A percentile compares a stretch with the other conserved stretches of the same genome.
Evolutionary conservation across 2,329 filamentous ascomycete genomes (phyloP).

Genomic region (Stagonosporopsis vannaccii): DNA sequence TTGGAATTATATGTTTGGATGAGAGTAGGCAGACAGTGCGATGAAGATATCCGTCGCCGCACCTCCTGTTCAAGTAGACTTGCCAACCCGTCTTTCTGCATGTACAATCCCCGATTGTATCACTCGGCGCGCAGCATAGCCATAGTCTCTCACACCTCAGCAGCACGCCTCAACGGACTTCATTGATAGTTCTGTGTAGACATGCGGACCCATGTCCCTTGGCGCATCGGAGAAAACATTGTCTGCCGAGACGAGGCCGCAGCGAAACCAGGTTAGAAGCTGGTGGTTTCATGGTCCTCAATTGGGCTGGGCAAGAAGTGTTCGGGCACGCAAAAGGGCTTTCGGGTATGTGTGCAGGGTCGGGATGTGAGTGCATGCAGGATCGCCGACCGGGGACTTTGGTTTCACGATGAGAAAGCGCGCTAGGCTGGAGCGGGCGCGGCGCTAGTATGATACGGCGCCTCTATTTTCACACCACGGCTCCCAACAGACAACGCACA

Average conservation of each 20-base stretch:
- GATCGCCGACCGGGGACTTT: neutral
- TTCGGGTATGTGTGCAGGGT: neutral
- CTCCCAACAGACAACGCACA: no score
- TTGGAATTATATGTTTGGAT: no score
- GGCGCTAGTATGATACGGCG: neutral
- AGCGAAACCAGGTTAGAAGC: neutral
- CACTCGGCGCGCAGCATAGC: conserved; percentile 5
- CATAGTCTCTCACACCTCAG: neutral
- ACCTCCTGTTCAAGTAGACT: neutral
- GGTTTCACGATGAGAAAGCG: neutral
- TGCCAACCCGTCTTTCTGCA: neutral
- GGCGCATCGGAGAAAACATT: neutral
- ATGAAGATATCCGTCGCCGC: neutral
- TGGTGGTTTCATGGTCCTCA: neutral
- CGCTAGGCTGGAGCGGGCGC: neutral
- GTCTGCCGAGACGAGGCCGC: neutral
- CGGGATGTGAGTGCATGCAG: neutral
- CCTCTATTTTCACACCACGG: no score
- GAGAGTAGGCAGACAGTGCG: no score
- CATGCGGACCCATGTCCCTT: conserved; percentile 2
- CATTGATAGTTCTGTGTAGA: neutral
- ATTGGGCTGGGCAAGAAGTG: neutral
- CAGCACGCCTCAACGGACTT: conserved; percentile 13
- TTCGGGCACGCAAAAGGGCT: neutral
- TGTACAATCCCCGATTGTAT: neutral